Evolutionary conservation across 2,329 filamentous ascomycete genomes (phyloP).

Genomic region (Lasiodiplodia citricola): DNA sequence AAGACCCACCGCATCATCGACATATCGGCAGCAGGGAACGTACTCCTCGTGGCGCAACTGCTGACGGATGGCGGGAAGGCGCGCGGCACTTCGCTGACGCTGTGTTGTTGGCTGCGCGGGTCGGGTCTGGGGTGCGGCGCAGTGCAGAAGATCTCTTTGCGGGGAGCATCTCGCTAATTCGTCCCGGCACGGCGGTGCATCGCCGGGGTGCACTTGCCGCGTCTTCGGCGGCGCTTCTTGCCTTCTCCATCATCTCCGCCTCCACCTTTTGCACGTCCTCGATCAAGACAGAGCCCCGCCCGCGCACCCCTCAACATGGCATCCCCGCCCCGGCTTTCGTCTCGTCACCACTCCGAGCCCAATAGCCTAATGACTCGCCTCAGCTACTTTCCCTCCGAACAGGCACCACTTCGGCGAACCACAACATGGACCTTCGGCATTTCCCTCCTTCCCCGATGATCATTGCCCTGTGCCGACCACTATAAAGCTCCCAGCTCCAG

Average conservation of each 20-base stretch:
- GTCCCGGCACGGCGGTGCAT: background rate
- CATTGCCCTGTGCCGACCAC: background rate
- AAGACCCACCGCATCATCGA: background rate
- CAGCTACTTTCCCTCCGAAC: background rate
- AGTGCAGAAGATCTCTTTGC: constrained; percentile 8
- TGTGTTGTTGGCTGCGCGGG: background rate
- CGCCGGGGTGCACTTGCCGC: background rate
- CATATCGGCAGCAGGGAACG: background rate
- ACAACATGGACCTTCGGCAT: constrained; percentile 2
- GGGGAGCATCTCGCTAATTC: constrained; percentile 18
- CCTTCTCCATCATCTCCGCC: background rate
- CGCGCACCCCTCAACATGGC: constrained; percentile 2
- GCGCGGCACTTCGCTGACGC: background rate
- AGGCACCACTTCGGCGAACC: constrained; percentile 9
- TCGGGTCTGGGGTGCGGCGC: background rate
- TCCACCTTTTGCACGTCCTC: background rate
- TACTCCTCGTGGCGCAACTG: background rate
- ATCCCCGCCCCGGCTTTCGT: background rate
- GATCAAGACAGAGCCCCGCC: constrained; percentile 1
- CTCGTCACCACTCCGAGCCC: constrained; percentile 8
- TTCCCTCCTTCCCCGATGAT: background rate
- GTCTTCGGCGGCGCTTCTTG: background rate
- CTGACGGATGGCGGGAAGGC: background rate
- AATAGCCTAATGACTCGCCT: constrained; percentile 21
- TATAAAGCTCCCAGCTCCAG: constrained; percentile 9